phyloP scores from a whole-genome alignment of 2,329 filamentous ascomycete genomes.

The Hypoxylon rubiginosum region DNA sequence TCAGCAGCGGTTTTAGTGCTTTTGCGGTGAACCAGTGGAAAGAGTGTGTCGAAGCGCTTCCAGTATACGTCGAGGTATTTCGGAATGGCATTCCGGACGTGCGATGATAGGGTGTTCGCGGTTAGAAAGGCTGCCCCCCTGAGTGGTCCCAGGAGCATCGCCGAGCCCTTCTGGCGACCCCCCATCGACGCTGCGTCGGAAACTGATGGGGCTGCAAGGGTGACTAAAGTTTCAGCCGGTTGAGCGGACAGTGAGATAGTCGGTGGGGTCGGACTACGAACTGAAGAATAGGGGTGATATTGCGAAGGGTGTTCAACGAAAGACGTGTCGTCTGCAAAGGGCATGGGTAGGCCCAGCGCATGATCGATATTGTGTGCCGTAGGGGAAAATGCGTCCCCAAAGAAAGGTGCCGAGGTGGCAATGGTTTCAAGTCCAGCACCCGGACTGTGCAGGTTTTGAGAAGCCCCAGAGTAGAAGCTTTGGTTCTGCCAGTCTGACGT shows the following conservation, averaged over 20 bases:
- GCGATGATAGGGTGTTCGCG: constrained; percentile 53
- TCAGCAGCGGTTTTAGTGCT: constrained; percentile 60
- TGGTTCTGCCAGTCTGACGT: constrained; percentile 44
- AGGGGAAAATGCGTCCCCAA: constrained; percentile 45
- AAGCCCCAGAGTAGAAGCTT: constrained; percentile 34
- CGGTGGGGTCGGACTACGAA: constrained; percentile 65
- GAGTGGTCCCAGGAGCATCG: constrained; percentile 55
- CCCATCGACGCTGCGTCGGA: constrained; percentile 55
- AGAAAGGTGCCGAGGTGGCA: constrained; percentile 48
- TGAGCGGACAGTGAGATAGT: constrained; percentile 59
- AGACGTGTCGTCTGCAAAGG: constrained; percentile 55
- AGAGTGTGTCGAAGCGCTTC: constrained; percentile 62
- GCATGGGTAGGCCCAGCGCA: constrained; percentile 54
- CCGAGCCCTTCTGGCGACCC: constrained; percentile 57
- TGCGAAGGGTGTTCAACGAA: constrained; percentile 54
- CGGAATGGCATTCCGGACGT: constrained; percentile 61
- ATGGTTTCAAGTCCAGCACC: constrained; percentile 47
- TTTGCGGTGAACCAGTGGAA: constrained; percentile 65
- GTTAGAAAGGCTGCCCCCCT: constrained; percentile 55
- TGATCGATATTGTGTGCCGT: constrained; percentile 54
- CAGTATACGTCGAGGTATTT: constrained; percentile 67
- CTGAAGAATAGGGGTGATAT: constrained; percentile 57
- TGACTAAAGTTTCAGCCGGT: constrained; percentile 64
- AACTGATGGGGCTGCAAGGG: constrained; percentile 57
- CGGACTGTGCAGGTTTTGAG: constrained; percentile 42